Percentiles rank a stretch among this genome's conserved stretches.
phyloP scores from a whole-genome alignment of 768 basidiomycete species.

The Boletus huronensis region DNA sequence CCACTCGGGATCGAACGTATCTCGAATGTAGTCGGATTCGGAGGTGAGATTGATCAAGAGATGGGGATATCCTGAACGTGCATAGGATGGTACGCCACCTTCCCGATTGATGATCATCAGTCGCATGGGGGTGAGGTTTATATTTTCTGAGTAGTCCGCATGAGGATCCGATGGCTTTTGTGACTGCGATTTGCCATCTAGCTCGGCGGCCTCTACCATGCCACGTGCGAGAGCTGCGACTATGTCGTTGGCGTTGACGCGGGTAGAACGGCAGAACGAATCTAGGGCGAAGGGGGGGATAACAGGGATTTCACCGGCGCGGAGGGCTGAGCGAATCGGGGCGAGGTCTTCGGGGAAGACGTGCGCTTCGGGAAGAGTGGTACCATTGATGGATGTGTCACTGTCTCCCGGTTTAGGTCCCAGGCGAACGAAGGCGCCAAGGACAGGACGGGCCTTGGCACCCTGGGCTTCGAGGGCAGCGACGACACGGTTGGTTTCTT shows the following conservation, averaged over 20 bases:
- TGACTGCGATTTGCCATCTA: slow-evolving; percentile 41
- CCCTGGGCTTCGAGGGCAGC: slow-evolving; percentile 80
- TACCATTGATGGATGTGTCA: slow-evolving; percentile 29
- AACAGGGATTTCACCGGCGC: slow-evolving; percentile 94
- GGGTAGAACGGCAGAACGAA: slow-evolving; percentile 80
- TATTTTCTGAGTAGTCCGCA: slow-evolving; percentile 44
- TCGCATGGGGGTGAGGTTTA: slow-evolving; percentile 89
- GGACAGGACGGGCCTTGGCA: slow-evolving; percentile 81
- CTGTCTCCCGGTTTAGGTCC: slow-evolving; percentile 65
- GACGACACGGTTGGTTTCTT: slow-evolving; percentile 86
- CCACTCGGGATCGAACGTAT: slow-evolving; percentile 84
- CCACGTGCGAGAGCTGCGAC: slow-evolving; percentile 83
- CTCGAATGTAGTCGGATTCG: slow-evolving; percentile 79
- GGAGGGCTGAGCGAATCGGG: slow-evolving; percentile 83
- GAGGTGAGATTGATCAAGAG: slow-evolving; percentile 91
- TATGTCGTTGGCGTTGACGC: slow-evolving; percentile 85
- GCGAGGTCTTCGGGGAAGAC: slow-evolving; percentile 76
- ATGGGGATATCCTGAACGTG: slow-evolving; percentile 91
- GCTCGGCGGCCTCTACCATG: slow-evolving; percentile 60
- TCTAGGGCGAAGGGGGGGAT: slow-evolving; percentile 91
- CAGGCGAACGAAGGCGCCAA: slow-evolving; percentile 81
- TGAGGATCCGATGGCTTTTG: slow-evolving; percentile 31
- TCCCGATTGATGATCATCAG: slow-evolving; percentile 97
- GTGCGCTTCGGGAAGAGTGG: slow-evolving; percentile 67
- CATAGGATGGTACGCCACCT: slow-evolving; percentile 97